phyloP scores from a whole-genome alignment of 805 yeast genomes.

The Zygoascus ofunaensis region DNA sequence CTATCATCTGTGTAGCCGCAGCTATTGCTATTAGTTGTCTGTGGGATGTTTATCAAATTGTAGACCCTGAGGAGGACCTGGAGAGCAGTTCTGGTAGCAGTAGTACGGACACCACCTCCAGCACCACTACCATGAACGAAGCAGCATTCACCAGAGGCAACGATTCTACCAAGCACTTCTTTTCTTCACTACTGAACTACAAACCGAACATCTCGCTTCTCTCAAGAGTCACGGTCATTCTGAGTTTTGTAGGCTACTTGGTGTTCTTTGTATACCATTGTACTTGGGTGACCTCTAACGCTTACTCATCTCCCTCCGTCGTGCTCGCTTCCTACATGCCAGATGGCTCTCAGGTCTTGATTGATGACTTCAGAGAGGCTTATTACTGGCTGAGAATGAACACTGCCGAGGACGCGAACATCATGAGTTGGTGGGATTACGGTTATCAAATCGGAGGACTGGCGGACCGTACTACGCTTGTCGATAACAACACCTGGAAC shows the following conservation, averaged over 20 bases:
- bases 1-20: constrained; percentile 87
- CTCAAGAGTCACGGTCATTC: constrained; percentile 54
- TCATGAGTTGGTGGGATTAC: constrained; percentile 99
- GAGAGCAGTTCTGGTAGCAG: constrained; percentile 1
- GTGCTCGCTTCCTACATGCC: constrained; percentile 76
- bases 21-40: constrained; percentile 82
- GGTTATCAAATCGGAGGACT: constrained; percentile 99
- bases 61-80: not conserved
- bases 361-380: constrained; percentile 98
- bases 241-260: constrained; percentile 65
- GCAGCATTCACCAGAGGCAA: constrained; percentile 14
- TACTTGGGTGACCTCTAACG: constrained; percentile 93
- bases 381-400: constrained; percentile 98
- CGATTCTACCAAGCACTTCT: constrained; percentile 13
- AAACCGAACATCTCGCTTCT: constrained; percentile 23
- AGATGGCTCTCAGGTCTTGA: constrained; percentile 76
- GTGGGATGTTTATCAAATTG: constrained; percentile 70
- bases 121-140: constrained; percentile 9
- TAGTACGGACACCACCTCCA: constrained; percentile 2
- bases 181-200: constrained; percentile 15
- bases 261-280: constrained; percentile 82
- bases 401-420: constrained; percentile 89
- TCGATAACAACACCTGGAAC: constrained; percentile 98
- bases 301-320: constrained; percentile 96
- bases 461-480: constrained; percentile 98